Base-by-base conservation (phyloP, 495 filamentous ascomycete genomes). In the Neurospora sp. region DNA sequence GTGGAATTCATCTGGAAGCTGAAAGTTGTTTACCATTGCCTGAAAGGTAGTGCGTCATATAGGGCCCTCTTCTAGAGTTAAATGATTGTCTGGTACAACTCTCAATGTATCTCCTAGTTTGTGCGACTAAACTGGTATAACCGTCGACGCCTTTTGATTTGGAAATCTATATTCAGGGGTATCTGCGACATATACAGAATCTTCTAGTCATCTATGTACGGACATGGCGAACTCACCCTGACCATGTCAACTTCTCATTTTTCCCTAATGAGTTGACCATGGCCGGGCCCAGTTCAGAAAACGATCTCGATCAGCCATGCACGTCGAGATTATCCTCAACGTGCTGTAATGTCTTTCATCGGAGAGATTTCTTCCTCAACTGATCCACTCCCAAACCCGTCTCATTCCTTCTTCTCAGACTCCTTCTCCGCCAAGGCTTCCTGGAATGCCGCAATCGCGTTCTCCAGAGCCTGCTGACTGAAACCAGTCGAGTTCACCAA, bases 401-500 rank as follows among this genome's bases (percentile, higher is more conserved):
- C 20, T 62, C 54, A 66, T 66, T 66, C 14, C 7, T 66, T 18
- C 54, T 66, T 35, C 27, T 66, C 54, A 18, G 2, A 14, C 27
- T 66, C 54, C 12, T 62, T 35, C 31, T 77, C 78, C 27, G 74
- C 74, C 8, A 70, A 62, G 16, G 83, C 77, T 35, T 80, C 72
- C 70, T 83, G 80, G 39, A 83, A 77, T 8, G 76, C 76, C 6
- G 76, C 75, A 14, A 82, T 75, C 0, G 79, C 80, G 31, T 73
- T 72, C 39, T 79, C 76, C 31, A 83, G 69, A 2, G 72, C 75
- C 37, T 77, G 76, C 27, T 72, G 74, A 4, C 83, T 76, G 35
- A 86, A 79, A 2, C 85, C 85, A 5, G 79, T 75, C 9, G 80
- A 78, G 23, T 79, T 80, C 8, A 86, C 73, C 69, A 84, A 81